These are phyloP conservation scores for Penicillium desertorum DNA, from an alignment of 495 filamentous ascomycete genomes.

Conservation along the genomic window DNA sequence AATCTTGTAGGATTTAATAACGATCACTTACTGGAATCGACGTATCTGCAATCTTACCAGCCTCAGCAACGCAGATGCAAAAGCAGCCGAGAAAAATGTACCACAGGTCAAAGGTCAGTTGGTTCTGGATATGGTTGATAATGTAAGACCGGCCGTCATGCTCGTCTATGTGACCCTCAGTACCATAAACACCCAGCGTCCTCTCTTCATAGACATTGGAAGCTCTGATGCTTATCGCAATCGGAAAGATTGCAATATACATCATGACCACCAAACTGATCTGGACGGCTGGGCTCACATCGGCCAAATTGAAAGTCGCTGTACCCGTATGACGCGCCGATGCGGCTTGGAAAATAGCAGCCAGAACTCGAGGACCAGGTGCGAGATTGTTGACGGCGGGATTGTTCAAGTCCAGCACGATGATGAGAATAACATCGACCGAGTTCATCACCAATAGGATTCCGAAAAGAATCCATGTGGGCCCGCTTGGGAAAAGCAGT, in stretches of 20 bases:
- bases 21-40: slow-evolving; percentile 39
- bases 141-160: slow-evolving; percentile 43
- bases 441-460: slow-evolving; percentile 56
- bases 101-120: slow-evolving; percentile 64
- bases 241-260: slow-evolving; percentile 75
- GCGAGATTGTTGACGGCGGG: slow-evolving; percentile 31
- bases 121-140: slow-evolving; percentile 56
- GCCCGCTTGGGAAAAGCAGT: slow-evolving; percentile 57
- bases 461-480: slow-evolving; percentile 64
- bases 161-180: slow-evolving; percentile 46
- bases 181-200: slow-evolving; percentile 64
- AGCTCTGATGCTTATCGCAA: slow-evolving; percentile 69
- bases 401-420: slow-evolving; percentile 54
- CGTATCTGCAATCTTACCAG: slow-evolving; percentile 46
- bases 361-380: slow-evolving; percentile 45
- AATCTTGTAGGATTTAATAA: background rate
- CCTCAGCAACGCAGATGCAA: slow-evolving; percentile 57
- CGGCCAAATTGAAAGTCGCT: slow-evolving; percentile 54
- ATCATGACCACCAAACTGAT: slow-evolving; percentile 65
- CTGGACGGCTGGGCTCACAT: slow-evolving; percentile 60
- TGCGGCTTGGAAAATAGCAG: slow-evolving; percentile 60
- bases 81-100: slow-evolving; percentile 64
- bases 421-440: slow-evolving; percentile 58
- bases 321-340: slow-evolving; percentile 61
- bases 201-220: slow-evolving; percentile 69